Evolutionary conservation across 352 stramenopile species (phyloP).

Genomic region (Phytopythium helicoides): DNA sequence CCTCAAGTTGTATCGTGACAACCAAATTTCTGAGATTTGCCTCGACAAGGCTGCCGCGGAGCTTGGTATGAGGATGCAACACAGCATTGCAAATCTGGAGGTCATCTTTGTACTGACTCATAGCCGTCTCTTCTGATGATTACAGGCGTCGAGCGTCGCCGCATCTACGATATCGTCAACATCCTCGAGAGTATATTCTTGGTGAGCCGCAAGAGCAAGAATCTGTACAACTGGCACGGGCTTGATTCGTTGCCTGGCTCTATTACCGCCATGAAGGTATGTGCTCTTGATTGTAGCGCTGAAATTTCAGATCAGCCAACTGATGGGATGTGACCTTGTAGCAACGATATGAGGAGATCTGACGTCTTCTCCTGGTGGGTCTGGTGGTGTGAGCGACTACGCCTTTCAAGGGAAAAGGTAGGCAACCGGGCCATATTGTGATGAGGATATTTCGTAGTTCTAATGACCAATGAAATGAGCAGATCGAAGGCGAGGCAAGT

Average conservation of each 20-base stretch:
- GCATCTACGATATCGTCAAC: conserved; percentile 99
- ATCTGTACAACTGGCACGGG: conserved; percentile 93
- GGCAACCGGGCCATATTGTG: conserved; percentile 2
- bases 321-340: conserved; percentile 4
- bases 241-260: conserved; percentile 59
- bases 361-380: conserved; percentile 15
- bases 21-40: conserved; percentile 74
- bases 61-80: conserved; percentile 24
- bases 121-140: neutral
- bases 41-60: conserved; percentile 64
- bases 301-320: neutral
- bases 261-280: conserved; percentile 74
- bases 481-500: conserved; percentile 77
- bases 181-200: conserved; percentile 96
- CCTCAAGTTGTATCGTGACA: conserved; percentile 65
- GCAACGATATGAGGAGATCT: conserved; percentile 46
- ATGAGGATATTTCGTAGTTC: neutral
- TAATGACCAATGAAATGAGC: conserved; percentile 2
- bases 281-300: neutral
- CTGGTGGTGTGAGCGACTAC: conserved; percentile 38
- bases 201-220: conserved; percentile 95
- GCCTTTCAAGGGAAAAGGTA: conserved; percentile 79
- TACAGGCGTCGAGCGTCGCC: conserved; percentile 88
- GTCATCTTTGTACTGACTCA: neutral
- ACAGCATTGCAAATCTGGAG: neutral